Base-by-base conservation (phyloP, 139 green algal species). In the Chlorella sp. region DNA sequence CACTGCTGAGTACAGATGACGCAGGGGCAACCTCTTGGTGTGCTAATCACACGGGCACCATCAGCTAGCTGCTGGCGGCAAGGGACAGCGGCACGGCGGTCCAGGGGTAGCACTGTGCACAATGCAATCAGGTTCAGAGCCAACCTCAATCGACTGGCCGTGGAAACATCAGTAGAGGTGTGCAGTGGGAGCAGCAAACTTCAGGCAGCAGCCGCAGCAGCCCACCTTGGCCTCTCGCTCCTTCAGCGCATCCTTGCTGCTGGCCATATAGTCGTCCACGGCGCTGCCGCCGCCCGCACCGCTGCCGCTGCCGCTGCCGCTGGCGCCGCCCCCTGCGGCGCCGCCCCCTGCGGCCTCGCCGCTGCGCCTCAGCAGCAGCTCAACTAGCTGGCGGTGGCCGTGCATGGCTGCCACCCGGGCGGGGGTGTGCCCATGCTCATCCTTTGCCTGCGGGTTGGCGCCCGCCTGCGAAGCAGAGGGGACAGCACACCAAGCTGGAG, bases 401-500 rank as follows among this genome's bases (percentile, higher is more conserved):
- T 60, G 57, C 34, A 68, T 72, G 28, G 68, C 88, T 20, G 74
- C 78, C 63, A 83, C 78, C 17, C 47, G 65, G 28, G 90, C 74
- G 26, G 89, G 70, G 5, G 63, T 78, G 21, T 78, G 57, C 5
- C 89, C 87, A 3, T 69, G 63, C 23, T 76, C 81, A 38, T 92
- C 88, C 79, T 69, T 28, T 11, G 83, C 86, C 44, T 86, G 36
- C 0, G 86, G 39, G 12, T 90, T n/a, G 2, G 88, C 86, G 13
- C 86, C 86, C n/a, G 57, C 88, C 79, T 91, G 85, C 20, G 60
- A 36, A 81, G 25, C 32, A 16, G 3, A 44, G 38, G 41, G 28
- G 9, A 13, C 6, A 57, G 1, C 64, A 44, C 32, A 73, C 26
- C 25, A 15, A 13, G 5, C 4, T n/a, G 36, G 34, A 17, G n/a